Conservation (phyloP, 768 basidiomycete genomes). For the Tulasnella sp. region DNA sequence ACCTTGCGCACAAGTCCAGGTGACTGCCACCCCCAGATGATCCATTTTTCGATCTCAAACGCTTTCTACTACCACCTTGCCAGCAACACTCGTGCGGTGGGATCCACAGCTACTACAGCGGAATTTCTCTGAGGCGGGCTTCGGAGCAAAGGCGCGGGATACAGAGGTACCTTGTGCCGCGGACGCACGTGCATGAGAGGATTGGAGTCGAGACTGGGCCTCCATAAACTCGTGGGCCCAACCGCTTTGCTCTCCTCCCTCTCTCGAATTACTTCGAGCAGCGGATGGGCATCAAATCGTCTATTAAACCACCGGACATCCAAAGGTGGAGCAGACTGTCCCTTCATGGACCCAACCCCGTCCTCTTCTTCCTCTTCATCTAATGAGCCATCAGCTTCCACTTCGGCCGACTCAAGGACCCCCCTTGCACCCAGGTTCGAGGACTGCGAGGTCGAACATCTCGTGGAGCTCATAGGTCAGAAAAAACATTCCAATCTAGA, state of each 20-base stretch:
- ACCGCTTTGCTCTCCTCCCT: not conserved
- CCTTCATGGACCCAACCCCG: slow-evolving; percentile 11
- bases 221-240: not conserved
- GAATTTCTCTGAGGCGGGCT: not conserved
- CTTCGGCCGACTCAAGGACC: slow-evolving; percentile 14
- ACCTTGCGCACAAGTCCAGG: not conserved
- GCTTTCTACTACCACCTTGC: not conserved
- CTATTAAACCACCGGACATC: slow-evolving; percentile 7
- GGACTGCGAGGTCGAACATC: slow-evolving; percentile 72
- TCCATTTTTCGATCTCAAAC: not conserved
- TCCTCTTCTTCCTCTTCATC: not conserved
- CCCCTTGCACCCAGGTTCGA: slow-evolving; percentile 73
- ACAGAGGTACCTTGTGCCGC: not conserved
- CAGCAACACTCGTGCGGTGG: not conserved
- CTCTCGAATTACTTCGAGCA: not conserved
- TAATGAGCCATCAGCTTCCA: slow-evolving; percentile 4
- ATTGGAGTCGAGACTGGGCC: slow-evolving; percentile 14
- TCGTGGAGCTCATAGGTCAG: slow-evolving; percentile 85
- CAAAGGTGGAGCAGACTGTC: slow-evolving; percentile 9
- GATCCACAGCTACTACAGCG: not conserved
- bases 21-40: not conserved
- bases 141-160: slow-evolving; percentile 1
- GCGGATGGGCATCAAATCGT: slow-evolving; percentile 17
- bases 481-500: slow-evolving; percentile 25
- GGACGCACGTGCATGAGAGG: slow-evolving; percentile 21